Percentiles rank a stretch among this genome's conserved stretches.
phyloP scores from a whole-genome alignment of 2,329 filamentous ascomycete genomes.

The Lecanoromycetidae sp. region DNA sequence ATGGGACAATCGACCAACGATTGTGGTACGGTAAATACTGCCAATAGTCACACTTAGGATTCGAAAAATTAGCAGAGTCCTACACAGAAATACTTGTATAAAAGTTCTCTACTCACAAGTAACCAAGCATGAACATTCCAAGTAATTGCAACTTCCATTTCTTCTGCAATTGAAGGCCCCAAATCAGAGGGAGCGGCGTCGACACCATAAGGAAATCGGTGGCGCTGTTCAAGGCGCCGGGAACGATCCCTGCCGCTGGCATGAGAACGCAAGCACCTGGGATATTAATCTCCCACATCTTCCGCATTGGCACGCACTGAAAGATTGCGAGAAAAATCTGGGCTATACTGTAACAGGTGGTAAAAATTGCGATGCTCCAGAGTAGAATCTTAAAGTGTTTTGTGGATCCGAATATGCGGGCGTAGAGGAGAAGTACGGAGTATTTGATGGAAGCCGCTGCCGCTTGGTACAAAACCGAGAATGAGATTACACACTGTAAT shows the following conservation, averaged over 20 bases:
- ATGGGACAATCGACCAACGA: not conserved
- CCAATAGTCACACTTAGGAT: not conserved
- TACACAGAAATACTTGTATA: not conserved
- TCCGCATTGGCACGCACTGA: conserved; percentile 11
- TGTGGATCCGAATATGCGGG: conserved; percentile 14
- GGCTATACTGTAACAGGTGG: conserved; percentile 8
- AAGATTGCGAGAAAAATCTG: conserved; percentile 7
- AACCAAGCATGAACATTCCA: conserved; percentile 14
- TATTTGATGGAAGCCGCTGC: conserved; percentile 10
- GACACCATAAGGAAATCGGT: conserved; percentile 15
- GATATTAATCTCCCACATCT: conserved; percentile 2
- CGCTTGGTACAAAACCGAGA: not conserved
- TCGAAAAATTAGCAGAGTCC: not conserved
- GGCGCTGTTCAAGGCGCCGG: conserved; percentile 12
- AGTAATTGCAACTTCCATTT: conserved; percentile 11
- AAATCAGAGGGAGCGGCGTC: conserved; percentile 12
- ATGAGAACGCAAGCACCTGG: conserved; percentile 8
- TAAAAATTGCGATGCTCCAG: conserved; percentile 12
- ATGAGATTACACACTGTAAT: not conserved
- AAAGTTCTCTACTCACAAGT: conserved; percentile 15
- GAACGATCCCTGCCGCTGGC: not conserved
- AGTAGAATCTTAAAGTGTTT: not conserved
- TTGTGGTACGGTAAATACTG: not conserved
- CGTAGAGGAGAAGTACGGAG: conserved; percentile 11
- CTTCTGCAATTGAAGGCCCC: conserved; percentile 12